Conservation (phyloP, 495 filamentous ascomycete genomes). For the Pseudevernia furfuracea region DNA sequence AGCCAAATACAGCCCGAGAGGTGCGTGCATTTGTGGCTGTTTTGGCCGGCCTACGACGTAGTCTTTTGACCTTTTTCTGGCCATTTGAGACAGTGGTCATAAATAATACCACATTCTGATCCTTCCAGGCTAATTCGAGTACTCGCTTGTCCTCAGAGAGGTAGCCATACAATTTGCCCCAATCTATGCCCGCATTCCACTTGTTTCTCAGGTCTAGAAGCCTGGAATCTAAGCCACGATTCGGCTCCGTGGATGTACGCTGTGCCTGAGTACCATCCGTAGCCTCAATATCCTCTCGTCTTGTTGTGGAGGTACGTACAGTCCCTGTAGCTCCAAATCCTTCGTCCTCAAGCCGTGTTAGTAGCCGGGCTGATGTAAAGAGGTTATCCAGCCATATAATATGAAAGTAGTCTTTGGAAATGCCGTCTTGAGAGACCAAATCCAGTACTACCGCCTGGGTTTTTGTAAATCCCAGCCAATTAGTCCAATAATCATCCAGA, state of each 20-base stretch:
- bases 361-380: neutral
- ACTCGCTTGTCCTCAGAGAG: neutral
- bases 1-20: neutral
- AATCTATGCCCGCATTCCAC: neutral
- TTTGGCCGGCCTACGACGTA: too few relatives aligned
- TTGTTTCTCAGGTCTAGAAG: neutral
- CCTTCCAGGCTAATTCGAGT: neutral
- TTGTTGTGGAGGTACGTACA: neutral
- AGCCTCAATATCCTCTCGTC: neutral
- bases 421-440: neutral
- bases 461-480: neutral
- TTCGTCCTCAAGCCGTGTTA: neutral
- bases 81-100: too few relatives aligned
- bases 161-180: neutral
- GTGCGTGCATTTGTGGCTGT: too few relatives aligned
- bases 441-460: neutral
- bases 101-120: neutral
- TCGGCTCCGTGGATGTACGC: neutral
- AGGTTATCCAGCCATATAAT: constrained; percentile 5
- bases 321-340: neutral
- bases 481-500: neutral
- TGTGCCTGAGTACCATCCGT: neutral
- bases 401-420: neutral
- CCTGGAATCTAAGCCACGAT: neutral
- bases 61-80: too few relatives aligned